These are phyloP conservation scores for Phialophora expanda DNA, from an alignment of 2,329 filamentous ascomycete species.

Conservation along the genomic window DNA sequence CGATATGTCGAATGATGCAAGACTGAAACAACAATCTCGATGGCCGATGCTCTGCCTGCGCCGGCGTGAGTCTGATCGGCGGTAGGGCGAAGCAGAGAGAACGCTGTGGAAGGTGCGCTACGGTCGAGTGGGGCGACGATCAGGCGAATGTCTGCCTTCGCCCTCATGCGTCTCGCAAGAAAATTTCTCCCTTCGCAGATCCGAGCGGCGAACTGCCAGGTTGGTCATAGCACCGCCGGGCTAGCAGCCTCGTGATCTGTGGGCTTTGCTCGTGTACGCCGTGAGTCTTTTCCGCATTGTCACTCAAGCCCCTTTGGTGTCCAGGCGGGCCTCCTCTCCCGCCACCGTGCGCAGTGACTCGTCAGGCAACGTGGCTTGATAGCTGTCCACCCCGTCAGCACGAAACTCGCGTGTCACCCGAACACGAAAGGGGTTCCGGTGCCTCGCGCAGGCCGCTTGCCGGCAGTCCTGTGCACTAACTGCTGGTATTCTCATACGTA, in stretches of 20 bases:
- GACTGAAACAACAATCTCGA: constrained; percentile 2
- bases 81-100: not conserved
- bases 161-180: not conserved
- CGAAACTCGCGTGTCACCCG: constrained; percentile 7
- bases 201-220: constrained; percentile 16
- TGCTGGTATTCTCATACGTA: constrained; percentile 33
- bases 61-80: no score
- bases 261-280: not conserved
- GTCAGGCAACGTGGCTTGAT: constrained; percentile 34
- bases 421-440: constrained; percentile 16
- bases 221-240: constrained; percentile 7
- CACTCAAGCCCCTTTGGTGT: not conserved
- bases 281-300: not conserved
- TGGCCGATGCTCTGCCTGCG: not conserved
- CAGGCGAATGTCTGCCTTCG: not conserved
- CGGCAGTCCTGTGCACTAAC: constrained; percentile 2
- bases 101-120: not conserved
- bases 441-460: constrained; percentile 23
- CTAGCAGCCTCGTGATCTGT: constrained; percentile 28
- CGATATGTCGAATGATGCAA: not conserved
- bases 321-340: constrained; percentile 12
- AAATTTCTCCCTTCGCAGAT: constrained; percentile 14
- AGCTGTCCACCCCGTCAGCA: constrained; percentile 25
- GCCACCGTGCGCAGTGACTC: constrained; percentile 30
- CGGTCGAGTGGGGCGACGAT: not conserved